Conservation (phyloP, 257 asterid species). For the Fraxinus excelsior region DNA sequence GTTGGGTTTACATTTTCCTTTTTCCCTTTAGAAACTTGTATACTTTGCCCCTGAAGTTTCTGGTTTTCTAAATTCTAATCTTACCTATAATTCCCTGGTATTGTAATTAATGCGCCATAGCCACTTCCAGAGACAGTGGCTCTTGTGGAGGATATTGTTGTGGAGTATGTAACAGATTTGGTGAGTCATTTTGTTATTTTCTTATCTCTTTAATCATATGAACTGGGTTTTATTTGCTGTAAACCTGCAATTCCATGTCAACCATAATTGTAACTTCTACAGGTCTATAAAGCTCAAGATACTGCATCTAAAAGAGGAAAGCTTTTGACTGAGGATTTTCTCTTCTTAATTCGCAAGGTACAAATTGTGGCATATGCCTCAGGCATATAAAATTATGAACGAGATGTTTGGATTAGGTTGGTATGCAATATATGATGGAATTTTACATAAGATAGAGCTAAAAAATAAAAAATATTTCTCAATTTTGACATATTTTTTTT, state of each 20-base stretch:
- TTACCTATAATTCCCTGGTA: conserved; percentile 6
- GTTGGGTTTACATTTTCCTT: conserved; percentile 18
- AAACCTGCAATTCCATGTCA: not conserved
- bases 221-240: not conserved
- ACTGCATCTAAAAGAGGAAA: conserved; percentile 51
- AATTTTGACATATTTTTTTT: too few relatives aligned
- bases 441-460: not conserved
- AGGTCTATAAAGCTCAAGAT: conserved; percentile 58
- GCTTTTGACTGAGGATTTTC: conserved; percentile 54
- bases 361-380: not conserved
- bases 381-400: not conserved
- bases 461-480: not conserved
- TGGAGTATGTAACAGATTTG: conserved; percentile 91
- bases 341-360: conserved; percentile 51
- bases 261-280: not conserved
- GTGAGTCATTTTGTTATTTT: conserved; percentile 41
- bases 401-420: not conserved
- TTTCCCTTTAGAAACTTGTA: conserved; percentile 12
- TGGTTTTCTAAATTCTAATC: conserved; percentile 6
- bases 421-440: not conserved
- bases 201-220: not conserved
- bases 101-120: conserved; percentile 42
- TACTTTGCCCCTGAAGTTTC: not conserved
- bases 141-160: conserved; percentile 89
- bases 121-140: conserved; percentile 93